These are phyloP conservation scores for Parietaria judaica DNA, from an alignment of 306 rosid species.

Conservation along the genomic window DNA sequence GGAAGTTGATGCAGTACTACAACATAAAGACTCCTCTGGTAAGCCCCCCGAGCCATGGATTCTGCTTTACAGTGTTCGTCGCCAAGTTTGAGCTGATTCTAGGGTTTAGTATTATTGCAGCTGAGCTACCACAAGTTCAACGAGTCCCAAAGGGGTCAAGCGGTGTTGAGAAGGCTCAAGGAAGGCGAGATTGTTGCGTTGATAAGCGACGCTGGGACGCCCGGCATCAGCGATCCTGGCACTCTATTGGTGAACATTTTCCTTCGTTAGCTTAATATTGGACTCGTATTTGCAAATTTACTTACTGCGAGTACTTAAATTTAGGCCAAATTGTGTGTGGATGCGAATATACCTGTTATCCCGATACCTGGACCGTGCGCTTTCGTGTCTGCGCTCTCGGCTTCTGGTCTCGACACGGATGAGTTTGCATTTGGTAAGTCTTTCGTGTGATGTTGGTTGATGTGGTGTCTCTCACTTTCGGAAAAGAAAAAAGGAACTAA, in stretches of 20 bases:
- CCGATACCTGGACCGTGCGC: constrained; percentile 96
- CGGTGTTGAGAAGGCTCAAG: constrained; percentile 75
- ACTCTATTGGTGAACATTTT: constrained; percentile 58
- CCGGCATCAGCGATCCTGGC: constrained; percentile 93
- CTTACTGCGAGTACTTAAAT: neutral
- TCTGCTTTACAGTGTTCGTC: neutral
- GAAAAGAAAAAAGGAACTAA: constrained; percentile 1
- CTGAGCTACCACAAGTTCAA: constrained; percentile 91
- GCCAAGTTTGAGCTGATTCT: constrained; percentile 24
- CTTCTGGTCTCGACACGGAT: constrained; percentile 71
- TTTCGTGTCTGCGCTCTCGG: constrained; percentile 81
- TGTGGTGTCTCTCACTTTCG: constrained; percentile 9
- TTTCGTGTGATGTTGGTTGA: constrained; percentile 10
- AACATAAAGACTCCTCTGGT: constrained; percentile 82
- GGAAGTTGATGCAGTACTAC: constrained; percentile 76
- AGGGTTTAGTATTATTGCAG: constrained; percentile 38
- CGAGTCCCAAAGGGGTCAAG: constrained; percentile 72
- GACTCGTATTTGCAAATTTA: neutral
- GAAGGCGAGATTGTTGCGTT: constrained; percentile 82
- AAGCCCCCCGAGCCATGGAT: constrained; percentile 8
- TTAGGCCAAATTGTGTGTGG: constrained; percentile 76
- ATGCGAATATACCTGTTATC: constrained; percentile 62
- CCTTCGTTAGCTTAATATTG: neutral
- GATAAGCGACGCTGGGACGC: constrained; percentile 86
- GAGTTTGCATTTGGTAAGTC: constrained; percentile 77